phyloP scores from a whole-genome alignment of 805 yeast species.

The Candida boleticola region DNA sequence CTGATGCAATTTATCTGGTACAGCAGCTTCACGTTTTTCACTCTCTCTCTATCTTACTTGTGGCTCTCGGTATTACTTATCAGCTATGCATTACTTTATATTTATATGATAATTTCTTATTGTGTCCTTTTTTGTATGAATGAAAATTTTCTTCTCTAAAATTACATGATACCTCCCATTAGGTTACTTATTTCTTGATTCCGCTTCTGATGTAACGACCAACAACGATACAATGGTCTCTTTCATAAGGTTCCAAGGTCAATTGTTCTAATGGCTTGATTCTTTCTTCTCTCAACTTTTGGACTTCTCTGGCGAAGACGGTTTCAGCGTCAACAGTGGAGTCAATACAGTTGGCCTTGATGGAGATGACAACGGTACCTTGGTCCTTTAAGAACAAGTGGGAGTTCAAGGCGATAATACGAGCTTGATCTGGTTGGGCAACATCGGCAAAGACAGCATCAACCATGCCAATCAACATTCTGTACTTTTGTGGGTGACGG shows the following conservation, averaged over 20 bases:
- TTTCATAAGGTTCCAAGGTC: constrained; percentile 98
- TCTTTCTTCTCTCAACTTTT: constrained; percentile 97
- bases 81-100: neutral
- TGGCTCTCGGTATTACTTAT: no score
- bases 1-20: no score
- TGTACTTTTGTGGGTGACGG: constrained; percentile 99
- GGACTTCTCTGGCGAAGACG: constrained; percentile 98
- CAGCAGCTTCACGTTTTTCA: no score
- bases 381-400: constrained; percentile 97
- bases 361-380: constrained; percentile 98
- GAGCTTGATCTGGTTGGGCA: constrained; percentile 99
- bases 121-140: neutral
- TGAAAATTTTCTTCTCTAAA: constrained; percentile 1
- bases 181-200: constrained; percentile 39
- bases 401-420: constrained; percentile 97
- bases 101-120: neutral
- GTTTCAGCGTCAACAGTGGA: constrained; percentile 99
- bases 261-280: constrained; percentile 98
- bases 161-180: neutral
- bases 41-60: no score
- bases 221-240: constrained; percentile 99
- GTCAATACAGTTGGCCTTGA: constrained; percentile 99
- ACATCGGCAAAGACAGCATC: constrained; percentile 99
- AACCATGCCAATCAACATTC: constrained; percentile 99
- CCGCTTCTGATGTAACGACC: constrained; percentile 96